These are phyloP conservation scores for Cardamine occulta DNA, from an alignment of 345 rosid species.

Conservation along the genomic window DNA sequence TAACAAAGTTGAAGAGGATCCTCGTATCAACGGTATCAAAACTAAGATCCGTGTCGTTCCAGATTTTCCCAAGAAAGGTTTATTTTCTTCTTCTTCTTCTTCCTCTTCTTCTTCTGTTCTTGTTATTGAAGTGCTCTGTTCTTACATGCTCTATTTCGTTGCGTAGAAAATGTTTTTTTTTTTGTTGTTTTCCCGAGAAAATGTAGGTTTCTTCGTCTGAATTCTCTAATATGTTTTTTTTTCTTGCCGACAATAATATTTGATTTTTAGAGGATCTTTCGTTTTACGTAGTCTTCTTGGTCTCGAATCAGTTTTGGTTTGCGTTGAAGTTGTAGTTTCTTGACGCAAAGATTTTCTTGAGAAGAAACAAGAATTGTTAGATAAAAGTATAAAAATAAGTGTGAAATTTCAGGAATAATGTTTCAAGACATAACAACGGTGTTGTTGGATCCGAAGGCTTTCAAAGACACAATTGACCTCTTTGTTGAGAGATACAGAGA, in stretches of 20 bases:
- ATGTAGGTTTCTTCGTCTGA: constrained; percentile 23
- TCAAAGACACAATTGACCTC: constrained; percentile 89
- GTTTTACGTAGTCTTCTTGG: background rate
- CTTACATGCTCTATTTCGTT: constrained; percentile 25
- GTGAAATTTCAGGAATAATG: constrained; percentile 70
- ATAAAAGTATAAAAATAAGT: background rate
- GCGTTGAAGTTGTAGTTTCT: background rate
- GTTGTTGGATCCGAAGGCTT: constrained; percentile 81
- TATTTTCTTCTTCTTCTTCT: background rate
- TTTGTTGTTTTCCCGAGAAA: constrained; percentile 14
- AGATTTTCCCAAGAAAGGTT: constrained; percentile 83
- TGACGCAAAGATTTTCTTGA: background rate
- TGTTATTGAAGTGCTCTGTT: constrained; percentile 4
- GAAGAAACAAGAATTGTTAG: background rate
- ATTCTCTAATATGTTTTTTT: constrained; percentile 7
- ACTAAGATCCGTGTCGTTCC: constrained; percentile 87
- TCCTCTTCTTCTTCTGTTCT: background rate
- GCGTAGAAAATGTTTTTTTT: constrained; percentile 35
- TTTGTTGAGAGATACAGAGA: constrained; percentile 92
- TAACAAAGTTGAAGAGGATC: constrained; percentile 57
- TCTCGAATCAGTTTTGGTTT: constrained; percentile 12
- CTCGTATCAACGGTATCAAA: constrained; percentile 77
- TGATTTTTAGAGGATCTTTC: background rate
- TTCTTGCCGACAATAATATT: constrained; percentile 1
- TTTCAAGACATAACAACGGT: constrained; percentile 96